These are phyloP conservation scores for Meyerozyma guilliermondii DNA, from an alignment of 1,139 yeast genomes.

Conservation along the genomic window DNA sequence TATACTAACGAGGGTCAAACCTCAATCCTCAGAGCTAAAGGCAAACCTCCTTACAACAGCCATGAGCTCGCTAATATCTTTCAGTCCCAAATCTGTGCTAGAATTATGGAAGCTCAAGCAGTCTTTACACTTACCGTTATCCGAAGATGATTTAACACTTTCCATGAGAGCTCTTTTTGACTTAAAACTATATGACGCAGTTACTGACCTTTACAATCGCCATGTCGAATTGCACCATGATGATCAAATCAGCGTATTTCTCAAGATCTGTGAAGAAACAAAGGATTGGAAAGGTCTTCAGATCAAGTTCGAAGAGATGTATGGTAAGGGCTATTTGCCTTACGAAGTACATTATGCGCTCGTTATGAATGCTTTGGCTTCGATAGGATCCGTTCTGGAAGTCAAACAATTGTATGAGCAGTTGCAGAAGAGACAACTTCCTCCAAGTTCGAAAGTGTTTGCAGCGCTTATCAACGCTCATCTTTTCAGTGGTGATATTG, in stretches of 20 bases:
- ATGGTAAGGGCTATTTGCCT: constrained; percentile 54
- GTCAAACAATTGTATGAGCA: constrained; percentile 51
- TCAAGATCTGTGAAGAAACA: constrained; percentile 45
- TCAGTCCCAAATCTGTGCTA: constrained; percentile 17
- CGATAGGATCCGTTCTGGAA: constrained; percentile 49
- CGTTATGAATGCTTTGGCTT: constrained; percentile 60
- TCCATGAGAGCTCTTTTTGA: constrained; percentile 26
- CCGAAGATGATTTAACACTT: constrained; percentile 23
- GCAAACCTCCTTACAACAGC: constrained; percentile 21
- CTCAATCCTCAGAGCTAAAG: constrained; percentile 2
- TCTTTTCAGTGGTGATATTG: constrained; percentile 40
- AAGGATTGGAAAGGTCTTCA: constrained; percentile 60
- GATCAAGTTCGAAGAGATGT: constrained; percentile 56
- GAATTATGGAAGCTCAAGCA: constrained; percentile 24
- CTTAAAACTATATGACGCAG: constrained; percentile 19
- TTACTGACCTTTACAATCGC: constrained; percentile 20
- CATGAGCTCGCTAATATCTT: constrained; percentile 14
- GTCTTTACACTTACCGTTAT: constrained; percentile 1
- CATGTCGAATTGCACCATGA: constrained; percentile 22
- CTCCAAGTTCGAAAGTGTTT: constrained; percentile 45
- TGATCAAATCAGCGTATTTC: constrained; percentile 39
- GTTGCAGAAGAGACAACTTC: constrained; percentile 39
- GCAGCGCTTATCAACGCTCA: constrained; percentile 46
- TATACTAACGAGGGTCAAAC: neutral
- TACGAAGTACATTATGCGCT: constrained; percentile 55